Evolutionary conservation across 2,329 filamentous ascomycete species (phyloP).

Genomic region (Fusarium brachygibbosum): DNA sequence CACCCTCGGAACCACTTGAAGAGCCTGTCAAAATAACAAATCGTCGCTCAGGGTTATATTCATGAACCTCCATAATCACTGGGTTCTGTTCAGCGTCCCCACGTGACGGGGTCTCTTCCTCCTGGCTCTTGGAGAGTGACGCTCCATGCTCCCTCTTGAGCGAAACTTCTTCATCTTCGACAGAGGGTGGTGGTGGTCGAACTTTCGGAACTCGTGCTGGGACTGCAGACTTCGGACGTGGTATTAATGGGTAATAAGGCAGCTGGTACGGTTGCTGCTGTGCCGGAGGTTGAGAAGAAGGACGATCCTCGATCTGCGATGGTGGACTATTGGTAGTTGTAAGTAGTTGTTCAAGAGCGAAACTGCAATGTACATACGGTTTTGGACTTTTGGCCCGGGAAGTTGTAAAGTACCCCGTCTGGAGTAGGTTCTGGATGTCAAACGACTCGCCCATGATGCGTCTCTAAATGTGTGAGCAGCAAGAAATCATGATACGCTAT

Average conservation of each 20-base stretch:
- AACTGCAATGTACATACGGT: conserved; percentile 43
- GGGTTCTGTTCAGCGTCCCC: conserved; percentile 78
- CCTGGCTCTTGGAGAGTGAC: conserved; percentile 46
- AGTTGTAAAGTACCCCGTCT: conserved; percentile 65
- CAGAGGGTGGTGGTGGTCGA: conserved; percentile 73
- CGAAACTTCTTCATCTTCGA: conserved; percentile 77
- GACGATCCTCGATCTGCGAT: conserved; percentile 36
- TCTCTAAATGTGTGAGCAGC: conserved; percentile 35
- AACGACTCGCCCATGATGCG: conserved; percentile 60
- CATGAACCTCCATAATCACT: conserved; percentile 73
- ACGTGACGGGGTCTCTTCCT: conserved; percentile 70
- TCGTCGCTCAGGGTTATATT: conserved; percentile 72
- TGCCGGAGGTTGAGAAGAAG: conserved; percentile 36
- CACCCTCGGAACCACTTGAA: conserved; percentile 44
- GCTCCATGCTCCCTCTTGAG: conserved; percentile 71
- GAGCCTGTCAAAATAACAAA: conserved; percentile 70
- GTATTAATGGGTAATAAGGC: conserved; percentile 35
- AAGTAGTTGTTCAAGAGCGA: conserved; percentile 16
- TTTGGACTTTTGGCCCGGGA: conserved; percentile 57
- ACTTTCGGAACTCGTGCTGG: conserved; percentile 44
- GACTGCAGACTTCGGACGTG: conserved; percentile 34
- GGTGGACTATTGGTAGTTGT: conserved; percentile 37
- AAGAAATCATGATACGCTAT: conserved; percentile 45
- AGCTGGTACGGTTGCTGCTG: conserved; percentile 37
- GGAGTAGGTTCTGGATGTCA: conserved; percentile 62